Evolutionary conservation across 2,329 filamentous ascomycete species (phyloP).

Genomic region (Sclerotinia glacialis): DNA sequence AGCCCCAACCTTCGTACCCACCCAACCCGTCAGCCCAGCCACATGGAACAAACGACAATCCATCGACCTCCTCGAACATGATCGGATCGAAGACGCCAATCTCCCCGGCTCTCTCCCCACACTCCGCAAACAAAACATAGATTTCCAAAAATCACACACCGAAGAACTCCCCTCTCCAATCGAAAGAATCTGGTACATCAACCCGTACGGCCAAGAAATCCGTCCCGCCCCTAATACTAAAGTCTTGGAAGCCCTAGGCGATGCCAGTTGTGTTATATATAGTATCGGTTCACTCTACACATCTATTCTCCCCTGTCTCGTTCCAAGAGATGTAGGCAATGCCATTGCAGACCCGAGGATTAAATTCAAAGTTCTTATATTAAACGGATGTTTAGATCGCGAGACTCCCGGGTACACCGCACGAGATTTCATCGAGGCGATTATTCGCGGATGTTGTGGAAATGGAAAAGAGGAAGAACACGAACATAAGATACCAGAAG

Average conservation of each 20-base stretch:
- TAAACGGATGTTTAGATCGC: slow-evolving; percentile 79
- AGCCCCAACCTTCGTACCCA: slow-evolving; percentile 26
- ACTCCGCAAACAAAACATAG: slow-evolving; percentile 75
- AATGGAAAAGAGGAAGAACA: slow-evolving; percentile 27
- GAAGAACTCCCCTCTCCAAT: slow-evolving; percentile 77
- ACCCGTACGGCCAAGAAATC: slow-evolving; percentile 97
- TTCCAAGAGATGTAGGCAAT: slow-evolving; percentile 72
- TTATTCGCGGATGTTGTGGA: slow-evolving; percentile 63
- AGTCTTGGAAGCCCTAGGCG: slow-evolving; percentile 66
- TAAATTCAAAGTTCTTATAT: slow-evolving; percentile 62
- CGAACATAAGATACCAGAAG: slow-evolving; percentile 23
- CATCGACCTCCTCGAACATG: slow-evolving; percentile 53
- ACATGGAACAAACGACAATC: slow-evolving; percentile 28
- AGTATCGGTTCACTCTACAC: slow-evolving; percentile 95
- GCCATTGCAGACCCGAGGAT: slow-evolving; percentile 51
- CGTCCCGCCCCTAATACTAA: slow-evolving; percentile 78
- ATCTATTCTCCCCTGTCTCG: slow-evolving; percentile 76
- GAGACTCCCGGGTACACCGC: slow-evolving; percentile 80
- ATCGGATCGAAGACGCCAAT: slow-evolving; percentile 74
- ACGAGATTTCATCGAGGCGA: slow-evolving; percentile 76
- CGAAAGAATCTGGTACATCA: slow-evolving; percentile 90
- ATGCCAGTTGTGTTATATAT: slow-evolving; percentile 72
- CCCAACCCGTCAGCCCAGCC: slow-evolving; percentile 26
- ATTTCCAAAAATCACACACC: slow-evolving; percentile 72
- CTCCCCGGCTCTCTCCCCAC: slow-evolving; percentile 77